Conservation (phyloP, 768 basidiomycete species). For the Pulveroboletus sp. region DNA sequence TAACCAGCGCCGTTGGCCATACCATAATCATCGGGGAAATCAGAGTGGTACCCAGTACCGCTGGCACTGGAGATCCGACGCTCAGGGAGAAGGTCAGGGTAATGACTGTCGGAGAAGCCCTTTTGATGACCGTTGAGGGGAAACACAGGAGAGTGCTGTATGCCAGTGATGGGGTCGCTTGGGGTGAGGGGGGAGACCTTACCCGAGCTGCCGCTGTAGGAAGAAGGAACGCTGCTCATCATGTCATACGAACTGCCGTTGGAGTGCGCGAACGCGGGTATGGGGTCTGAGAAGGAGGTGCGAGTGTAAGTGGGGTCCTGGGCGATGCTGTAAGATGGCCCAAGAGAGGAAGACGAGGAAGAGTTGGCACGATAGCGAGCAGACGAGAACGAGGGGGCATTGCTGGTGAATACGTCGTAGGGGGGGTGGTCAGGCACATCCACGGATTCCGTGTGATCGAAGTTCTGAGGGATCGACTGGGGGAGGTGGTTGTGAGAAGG, state of each 20-base stretch:
- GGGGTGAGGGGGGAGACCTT: constrained; percentile 76
- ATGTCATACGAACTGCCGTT: constrained; percentile 59
- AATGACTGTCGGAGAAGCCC: constrained; percentile 53
- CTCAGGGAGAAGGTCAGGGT: constrained; percentile 56
- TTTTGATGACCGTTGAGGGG: constrained; percentile 42
- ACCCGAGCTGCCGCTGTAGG: constrained; percentile 54
- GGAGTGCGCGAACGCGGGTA: constrained; percentile 52
- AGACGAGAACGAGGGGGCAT: constrained; percentile 43
- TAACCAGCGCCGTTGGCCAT: constrained; percentile 46
- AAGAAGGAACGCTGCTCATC: constrained; percentile 57
- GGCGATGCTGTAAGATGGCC: constrained; percentile 49
- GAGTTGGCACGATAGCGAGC: constrained; percentile 69
- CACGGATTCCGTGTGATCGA: constrained; percentile 51
- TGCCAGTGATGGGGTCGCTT: constrained; percentile 49
- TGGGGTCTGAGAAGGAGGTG: constrained; percentile 53
- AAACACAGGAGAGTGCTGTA: constrained; percentile 54
- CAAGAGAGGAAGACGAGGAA: constrained; percentile 65
- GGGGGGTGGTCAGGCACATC: constrained; percentile 52
- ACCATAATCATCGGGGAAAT: constrained; percentile 62
- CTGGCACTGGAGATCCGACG: constrained; percentile 48
- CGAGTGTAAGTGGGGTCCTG: constrained; percentile 58
- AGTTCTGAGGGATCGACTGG: constrained; percentile 37
- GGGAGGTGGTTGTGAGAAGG: constrained; percentile 33
- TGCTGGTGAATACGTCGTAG: constrained; percentile 63
- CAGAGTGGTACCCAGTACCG: constrained; percentile 47